Evolutionary conservation across 306 rosid species (phyloP).

Genomic region (Ochetophila trinervis): DNA sequence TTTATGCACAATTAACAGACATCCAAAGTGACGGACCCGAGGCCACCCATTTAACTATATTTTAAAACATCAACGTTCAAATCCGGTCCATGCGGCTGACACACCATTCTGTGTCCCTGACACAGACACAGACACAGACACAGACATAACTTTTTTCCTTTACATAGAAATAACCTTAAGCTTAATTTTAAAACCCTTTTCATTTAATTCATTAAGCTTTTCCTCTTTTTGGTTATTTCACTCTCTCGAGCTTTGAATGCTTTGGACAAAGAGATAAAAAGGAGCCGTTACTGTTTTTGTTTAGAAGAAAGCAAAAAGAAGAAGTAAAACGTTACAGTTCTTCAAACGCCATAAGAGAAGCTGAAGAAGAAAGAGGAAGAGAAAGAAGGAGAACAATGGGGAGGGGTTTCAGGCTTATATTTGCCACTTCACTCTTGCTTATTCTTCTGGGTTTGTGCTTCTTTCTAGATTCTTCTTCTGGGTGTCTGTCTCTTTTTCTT

Average conservation of each 20-base stretch:
- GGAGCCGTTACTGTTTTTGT: slow-evolving; percentile 46
- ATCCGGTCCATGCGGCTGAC: slow-evolving; percentile 46
- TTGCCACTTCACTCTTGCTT: slow-evolving; percentile 44
- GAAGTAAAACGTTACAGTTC: slow-evolving; percentile 16
- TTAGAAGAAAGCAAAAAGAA: neutral
- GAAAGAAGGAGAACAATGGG: slow-evolving; percentile 41
- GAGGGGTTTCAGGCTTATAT: slow-evolving; percentile 38
- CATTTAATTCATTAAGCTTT: neutral
- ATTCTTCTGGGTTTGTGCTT: slow-evolving; percentile 63
- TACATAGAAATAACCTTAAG: neutral
- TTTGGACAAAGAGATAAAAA: slow-evolving; percentile 7
- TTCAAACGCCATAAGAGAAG: neutral
- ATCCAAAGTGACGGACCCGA: slow-evolving; percentile 48
- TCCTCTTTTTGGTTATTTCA: neutral
- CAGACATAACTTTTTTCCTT: slow-evolving; percentile 1
- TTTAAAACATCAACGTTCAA: slow-evolving; percentile 28
- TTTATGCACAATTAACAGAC: slow-evolving; percentile 27
- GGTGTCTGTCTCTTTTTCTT: neutral
- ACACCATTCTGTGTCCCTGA: slow-evolving; percentile 23
- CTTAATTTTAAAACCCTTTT: neutral
- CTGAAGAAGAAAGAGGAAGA: slow-evolving; percentile 4
- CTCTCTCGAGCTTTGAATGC: slow-evolving; percentile 23
- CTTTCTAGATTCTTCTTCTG: slow-evolving; percentile 19
- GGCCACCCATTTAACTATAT: slow-evolving; percentile 29
- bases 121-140: slow-evolving; percentile 20